Conservation (phyloP, 768 basidiomycete genomes). For the Serpula lacrymans region DNA sequence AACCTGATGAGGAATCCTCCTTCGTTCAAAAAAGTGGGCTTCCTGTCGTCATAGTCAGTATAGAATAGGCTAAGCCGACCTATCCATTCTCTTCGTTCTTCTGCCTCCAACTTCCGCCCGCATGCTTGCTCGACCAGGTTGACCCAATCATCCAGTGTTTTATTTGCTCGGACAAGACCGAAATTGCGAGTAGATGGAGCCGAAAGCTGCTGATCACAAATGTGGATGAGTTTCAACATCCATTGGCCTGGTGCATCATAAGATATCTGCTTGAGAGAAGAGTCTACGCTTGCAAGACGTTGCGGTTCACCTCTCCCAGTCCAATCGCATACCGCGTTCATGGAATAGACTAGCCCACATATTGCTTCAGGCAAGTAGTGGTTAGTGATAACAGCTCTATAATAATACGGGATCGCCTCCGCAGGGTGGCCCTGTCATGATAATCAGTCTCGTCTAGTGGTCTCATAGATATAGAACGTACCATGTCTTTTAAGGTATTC, state of each 20-base stretch:
- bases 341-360: conserved; percentile 45
- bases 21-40: conserved; percentile 29
- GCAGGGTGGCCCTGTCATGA: conserved; percentile 34
- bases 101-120: conserved; percentile 18
- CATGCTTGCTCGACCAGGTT: conserved; percentile 25
- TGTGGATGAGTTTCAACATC: conserved; percentile 34
- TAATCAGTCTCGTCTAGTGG: background rate
- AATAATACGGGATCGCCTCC: conserved; percentile 45
- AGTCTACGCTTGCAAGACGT: conserved; percentile 17
- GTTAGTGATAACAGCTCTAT: conserved; percentile 39
- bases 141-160: conserved; percentile 36
- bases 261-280: conserved; percentile 12
- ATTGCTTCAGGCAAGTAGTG: conserved; percentile 45
- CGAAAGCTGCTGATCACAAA: conserved; percentile 36
- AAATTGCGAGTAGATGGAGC: conserved; percentile 27
- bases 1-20: conserved; percentile 43
- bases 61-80: conserved; percentile 28
- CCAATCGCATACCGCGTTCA: conserved; percentile 47
- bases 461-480: conserved; percentile 14
- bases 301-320: conserved; percentile 28
- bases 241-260: conserved; percentile 22
- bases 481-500: conserved; percentile 47
- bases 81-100: conserved; percentile 30
- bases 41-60: conserved; percentile 16
- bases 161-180: conserved; percentile 22